These are phyloP conservation scores for Vitrella brassicaformis DNA, from an alignment of 73 alveolate species.

Conservation along the genomic window DNA sequence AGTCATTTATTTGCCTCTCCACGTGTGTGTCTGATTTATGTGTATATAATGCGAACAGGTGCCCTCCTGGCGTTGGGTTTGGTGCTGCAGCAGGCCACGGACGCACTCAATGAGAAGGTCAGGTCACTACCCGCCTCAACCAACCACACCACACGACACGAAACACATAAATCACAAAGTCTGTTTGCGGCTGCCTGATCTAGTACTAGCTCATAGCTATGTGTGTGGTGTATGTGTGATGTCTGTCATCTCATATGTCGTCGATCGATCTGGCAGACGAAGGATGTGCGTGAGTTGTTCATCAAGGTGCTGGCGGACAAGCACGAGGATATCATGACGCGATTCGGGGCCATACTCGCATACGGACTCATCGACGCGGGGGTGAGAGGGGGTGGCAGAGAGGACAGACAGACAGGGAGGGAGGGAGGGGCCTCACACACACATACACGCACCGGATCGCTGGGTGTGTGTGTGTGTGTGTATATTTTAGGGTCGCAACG, in stretches of 20 bases:
- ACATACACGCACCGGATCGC: no score
- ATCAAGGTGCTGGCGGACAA: conserved; percentile 58
- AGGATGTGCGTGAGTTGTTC: conserved; percentile 53
- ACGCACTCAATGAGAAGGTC: no score
- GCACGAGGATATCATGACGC: conserved; percentile 72
- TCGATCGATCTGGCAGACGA: background rate
- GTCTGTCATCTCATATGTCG: no score
- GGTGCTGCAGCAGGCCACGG: background rate
- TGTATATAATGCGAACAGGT: no score
- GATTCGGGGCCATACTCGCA: conserved; percentile 73
- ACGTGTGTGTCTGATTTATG: no score
- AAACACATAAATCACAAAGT: background rate
- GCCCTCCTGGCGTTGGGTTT: no score
- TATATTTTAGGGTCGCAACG: background rate
- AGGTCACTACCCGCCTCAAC: no score
- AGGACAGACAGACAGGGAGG: no score
- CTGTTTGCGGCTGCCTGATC: background rate
- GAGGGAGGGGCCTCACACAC: no score
- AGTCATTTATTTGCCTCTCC: background rate
- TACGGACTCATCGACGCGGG: conserved; percentile 45
- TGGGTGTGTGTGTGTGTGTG: background rate
- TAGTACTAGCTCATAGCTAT: background rate
- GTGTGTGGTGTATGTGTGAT: background rate
- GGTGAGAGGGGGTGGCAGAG: no score
- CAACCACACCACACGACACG: no score